Conservation (phyloP, 176 grass and related monocot genomes). For the Phragmites australis region DNA sequence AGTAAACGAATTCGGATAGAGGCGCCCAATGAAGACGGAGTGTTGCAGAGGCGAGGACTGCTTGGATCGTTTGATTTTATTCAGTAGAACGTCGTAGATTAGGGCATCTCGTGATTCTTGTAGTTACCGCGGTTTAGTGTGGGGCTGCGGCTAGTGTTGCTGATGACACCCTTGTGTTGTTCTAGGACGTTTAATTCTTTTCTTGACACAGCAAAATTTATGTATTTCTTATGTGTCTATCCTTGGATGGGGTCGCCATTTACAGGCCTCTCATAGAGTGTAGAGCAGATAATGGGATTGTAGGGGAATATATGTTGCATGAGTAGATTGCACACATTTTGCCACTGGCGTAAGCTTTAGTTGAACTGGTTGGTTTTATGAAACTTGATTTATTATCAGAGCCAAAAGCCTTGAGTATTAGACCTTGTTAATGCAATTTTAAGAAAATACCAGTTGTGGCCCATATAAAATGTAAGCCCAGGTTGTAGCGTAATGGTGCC, state of each 20-base stretch:
- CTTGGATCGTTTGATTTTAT: constrained; percentile 25
- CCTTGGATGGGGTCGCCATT: not conserved
- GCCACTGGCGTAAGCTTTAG: not conserved
- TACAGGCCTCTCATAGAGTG: not conserved
- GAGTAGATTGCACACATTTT: not conserved
- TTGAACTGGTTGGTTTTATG: not conserved
- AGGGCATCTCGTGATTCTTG: not conserved
- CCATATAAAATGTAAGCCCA: not conserved
- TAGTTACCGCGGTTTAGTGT: not conserved
- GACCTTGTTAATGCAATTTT: not conserved
- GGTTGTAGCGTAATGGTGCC: too few relatives aligned
- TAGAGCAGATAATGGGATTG: not conserved
- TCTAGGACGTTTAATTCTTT: not conserved
- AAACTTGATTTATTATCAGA: not conserved
- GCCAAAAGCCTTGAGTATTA: not conserved
- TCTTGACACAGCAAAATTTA: not conserved
- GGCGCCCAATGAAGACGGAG: not conserved
- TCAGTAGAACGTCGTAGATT: not conserved
- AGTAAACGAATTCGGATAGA: not conserved
- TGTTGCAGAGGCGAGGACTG: not conserved
- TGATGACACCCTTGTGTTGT: not conserved
- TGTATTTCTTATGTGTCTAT: not conserved
- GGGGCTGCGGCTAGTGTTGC: not conserved
- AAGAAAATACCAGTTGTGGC: not conserved
- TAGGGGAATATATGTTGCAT: not conserved